Evolutionary conservation across 2,329 filamentous ascomycete species (phyloP), one percentile per base, ranked within the genome.

Genomic region (Pseudogymnoascus sp.): DNA sequence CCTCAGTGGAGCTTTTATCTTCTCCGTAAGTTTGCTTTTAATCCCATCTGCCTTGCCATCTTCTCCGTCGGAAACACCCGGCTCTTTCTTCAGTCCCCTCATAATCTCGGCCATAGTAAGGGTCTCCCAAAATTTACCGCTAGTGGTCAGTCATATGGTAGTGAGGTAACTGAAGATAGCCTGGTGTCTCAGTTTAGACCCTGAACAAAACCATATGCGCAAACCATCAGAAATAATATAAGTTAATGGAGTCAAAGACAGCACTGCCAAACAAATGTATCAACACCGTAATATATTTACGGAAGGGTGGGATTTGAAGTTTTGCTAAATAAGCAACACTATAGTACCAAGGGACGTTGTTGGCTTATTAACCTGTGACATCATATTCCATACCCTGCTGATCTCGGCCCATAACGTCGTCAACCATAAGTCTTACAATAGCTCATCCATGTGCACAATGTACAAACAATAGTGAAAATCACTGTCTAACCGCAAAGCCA

Each of bases 371-470:
- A 7, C 8, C 43, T 18, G 43, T 54, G 43, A 54, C 43, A 54
- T 54, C 43, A 54, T 54, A 8, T 32, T 12, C 43, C 22, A 54
- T 32, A 32, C 43, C 43, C n/a, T 28, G 28, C 16, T 32, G 28
- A 54, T 32, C 43, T 54, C 43, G n/a, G 9, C 25, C 43, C 43
- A 54, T 18, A 54, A 54, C 47, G 9, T 54, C 47, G 47, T 54
- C 47, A 54, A 54, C 11, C 25, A 9, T 30, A 54, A 54, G 6
- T n/a, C 8, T 12, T 32, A 14, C 47, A 54, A 32, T 9, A 54
- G 6, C 8, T 54, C 47, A 54, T 18, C n/a, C 47, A 18, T 6
- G 41, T 47, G 39, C 39, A 12, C 18, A 6, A 32, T 25, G 9
- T 18, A 54, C 47, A 54, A 32, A 30, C 25, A 32, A 54, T 11